Conservation (phyloP, 495 filamentous ascomycete genomes). For the Hypoxylon crocopeplum region DNA sequence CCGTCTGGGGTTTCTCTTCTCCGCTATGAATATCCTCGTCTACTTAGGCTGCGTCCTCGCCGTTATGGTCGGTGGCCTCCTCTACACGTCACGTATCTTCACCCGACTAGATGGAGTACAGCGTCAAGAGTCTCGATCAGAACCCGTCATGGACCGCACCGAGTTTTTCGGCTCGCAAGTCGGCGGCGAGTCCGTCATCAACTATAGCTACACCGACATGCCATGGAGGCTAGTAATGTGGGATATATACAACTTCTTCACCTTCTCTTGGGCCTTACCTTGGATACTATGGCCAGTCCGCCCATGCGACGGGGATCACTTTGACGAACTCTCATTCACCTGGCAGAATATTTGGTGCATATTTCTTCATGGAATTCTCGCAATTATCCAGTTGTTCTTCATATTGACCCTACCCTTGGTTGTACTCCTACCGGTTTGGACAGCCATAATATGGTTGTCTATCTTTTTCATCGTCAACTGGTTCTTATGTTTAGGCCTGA, state of each 20-base stretch:
- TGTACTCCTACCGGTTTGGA: constrained; percentile 59
- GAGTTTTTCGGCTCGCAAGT: constrained; percentile 61
- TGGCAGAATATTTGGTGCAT: constrained; percentile 57
- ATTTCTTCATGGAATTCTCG: constrained; percentile 57
- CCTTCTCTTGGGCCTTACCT: constrained; percentile 57
- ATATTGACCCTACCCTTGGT: constrained; percentile 56
- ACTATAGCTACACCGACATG: constrained; percentile 65
- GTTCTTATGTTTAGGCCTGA: constrained; percentile 57
- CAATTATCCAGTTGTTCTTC: constrained; percentile 57
- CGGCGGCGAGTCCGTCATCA: constrained; percentile 55
- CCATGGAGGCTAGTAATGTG: constrained; percentile 61
- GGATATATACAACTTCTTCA: constrained; percentile 62
- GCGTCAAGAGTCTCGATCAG: background rate
- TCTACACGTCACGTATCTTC: constrained; percentile 23
- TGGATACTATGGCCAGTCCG: constrained; percentile 60
- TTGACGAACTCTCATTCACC: constrained; percentile 66
- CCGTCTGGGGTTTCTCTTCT: constrained; percentile 5
- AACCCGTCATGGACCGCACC: constrained; percentile 32
- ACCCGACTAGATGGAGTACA: constrained; percentile 20
- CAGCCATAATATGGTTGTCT: constrained; percentile 44
- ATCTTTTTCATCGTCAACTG: constrained; percentile 56
- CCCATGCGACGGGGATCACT: constrained; percentile 54
- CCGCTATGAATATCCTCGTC: constrained; percentile 8
- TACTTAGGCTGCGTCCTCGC: constrained; percentile 17
- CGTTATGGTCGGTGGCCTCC: constrained; percentile 19